These are phyloP conservation scores for Tricholoma hemisulphureum DNA, from an alignment of 768 basidiomycete genomes.

Conservation along the genomic window DNA sequence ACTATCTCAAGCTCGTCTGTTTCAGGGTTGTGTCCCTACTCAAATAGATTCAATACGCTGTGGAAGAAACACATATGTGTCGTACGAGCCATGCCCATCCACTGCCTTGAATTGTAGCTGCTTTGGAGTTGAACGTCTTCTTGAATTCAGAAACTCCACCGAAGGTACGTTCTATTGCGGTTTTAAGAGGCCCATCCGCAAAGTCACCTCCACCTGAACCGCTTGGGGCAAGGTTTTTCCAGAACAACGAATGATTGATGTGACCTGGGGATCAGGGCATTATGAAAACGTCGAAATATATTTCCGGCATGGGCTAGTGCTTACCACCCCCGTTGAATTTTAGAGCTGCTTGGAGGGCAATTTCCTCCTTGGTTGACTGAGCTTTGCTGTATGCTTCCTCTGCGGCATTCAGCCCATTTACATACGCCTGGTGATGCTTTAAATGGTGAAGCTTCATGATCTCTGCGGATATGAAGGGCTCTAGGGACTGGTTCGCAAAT, in stretches of 20 bases:
- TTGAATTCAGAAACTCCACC: constrained; percentile 87
- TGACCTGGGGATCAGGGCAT: constrained; percentile 51
- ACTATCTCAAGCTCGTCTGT: constrained; percentile 82
- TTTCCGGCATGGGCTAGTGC: constrained; percentile 10
- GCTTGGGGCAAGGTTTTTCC: constrained; percentile 91
- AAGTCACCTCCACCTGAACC: constrained; percentile 63
- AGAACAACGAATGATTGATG: constrained; percentile 95
- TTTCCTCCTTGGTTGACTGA: constrained; percentile 66
- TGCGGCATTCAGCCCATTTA: constrained; percentile 91
- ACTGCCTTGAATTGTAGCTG: constrained; percentile 92
- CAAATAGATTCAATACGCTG: not conserved
- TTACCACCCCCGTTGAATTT: constrained; percentile 97
- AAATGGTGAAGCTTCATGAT: constrained; percentile 95
- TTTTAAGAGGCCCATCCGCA: constrained; percentile 64
- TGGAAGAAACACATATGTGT: constrained; percentile 9
- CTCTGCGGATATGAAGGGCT: constrained; percentile 86
- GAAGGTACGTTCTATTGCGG: constrained; percentile 77
- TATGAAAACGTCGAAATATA: not conserved
- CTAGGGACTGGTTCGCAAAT: constrained; percentile 60
- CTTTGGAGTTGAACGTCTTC: constrained; percentile 80
- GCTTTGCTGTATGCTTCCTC: constrained; percentile 77
- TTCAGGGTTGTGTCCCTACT: constrained; percentile 64
- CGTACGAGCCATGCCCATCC: constrained; percentile 98
- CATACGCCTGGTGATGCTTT: constrained; percentile 92
- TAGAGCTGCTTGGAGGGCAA: constrained; percentile 85